phyloP scores from a whole-genome alignment of 2,329 filamentous ascomycete genomes.

The Ophiostoma himal-ulmi region DNA sequence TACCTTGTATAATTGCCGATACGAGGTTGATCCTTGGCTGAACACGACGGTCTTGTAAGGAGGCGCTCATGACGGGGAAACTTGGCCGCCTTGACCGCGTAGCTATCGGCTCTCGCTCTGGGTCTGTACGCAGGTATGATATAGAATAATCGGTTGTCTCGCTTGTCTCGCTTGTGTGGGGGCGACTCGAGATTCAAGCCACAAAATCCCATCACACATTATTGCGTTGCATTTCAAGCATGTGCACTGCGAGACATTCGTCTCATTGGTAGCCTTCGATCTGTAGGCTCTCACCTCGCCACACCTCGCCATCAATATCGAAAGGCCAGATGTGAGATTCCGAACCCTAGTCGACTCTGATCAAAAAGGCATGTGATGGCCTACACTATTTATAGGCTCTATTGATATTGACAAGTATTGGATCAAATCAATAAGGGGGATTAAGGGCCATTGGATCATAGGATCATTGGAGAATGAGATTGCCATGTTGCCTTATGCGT shows the following conservation, averaged over 20 bases:
- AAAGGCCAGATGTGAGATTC: not conserved
- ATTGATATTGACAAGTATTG: not conserved
- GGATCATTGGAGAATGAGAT: not conserved
- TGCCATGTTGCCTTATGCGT: not conserved
- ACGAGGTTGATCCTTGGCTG: not conserved
- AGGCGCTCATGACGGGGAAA: not conserved
- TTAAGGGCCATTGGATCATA: no score
- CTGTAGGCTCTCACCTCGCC: not conserved
- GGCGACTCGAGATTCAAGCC: not conserved
- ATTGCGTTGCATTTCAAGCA: not conserved
- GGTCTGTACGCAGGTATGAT: not conserved
- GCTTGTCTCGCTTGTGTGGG: not conserved
- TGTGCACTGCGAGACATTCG: not conserved
- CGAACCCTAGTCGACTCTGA: not conserved
- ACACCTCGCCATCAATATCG: not conserved
- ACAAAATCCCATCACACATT: not conserved
- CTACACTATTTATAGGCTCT: not conserved
- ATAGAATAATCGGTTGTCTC: not conserved
- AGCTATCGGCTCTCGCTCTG: constrained; percentile 4
- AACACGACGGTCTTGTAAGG: not conserved
- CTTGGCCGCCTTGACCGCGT: constrained; percentile 1
- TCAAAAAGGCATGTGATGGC: not conserved
- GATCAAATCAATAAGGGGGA: no score
- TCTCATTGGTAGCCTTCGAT: not conserved
- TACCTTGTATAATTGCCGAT: not conserved